These are phyloP conservation scores for Coemansia sp. DNA, from an alignment of 192 early-diverging fungal genomes.

Conservation along the genomic window DNA sequence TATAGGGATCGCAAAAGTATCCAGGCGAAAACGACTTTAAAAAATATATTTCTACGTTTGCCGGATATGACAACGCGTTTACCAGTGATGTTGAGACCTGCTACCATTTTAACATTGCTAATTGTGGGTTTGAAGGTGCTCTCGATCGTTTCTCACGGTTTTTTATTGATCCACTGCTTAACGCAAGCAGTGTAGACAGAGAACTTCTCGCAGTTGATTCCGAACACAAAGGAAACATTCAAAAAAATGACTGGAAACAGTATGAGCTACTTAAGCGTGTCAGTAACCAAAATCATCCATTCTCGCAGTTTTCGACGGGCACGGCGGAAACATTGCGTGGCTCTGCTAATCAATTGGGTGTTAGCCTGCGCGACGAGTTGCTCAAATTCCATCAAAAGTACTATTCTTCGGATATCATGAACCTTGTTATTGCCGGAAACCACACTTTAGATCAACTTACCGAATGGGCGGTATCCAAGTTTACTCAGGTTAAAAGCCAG, in stretches of 20 bases:
- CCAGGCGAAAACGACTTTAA: conserved; percentile 64
- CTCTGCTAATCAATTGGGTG: conserved; percentile 38
- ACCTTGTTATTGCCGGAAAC: conserved; percentile 77
- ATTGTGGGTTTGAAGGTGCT: conserved; percentile 54
- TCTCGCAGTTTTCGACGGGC: conserved; percentile 79
- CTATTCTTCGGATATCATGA: conserved; percentile 94
- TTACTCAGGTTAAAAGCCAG: conserved; percentile 72
- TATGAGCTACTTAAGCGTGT: not conserved
- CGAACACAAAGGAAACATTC: conserved; percentile 84
- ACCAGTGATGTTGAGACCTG: conserved; percentile 24
- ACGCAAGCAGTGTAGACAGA: conserved; percentile 72
- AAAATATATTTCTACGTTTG: conserved; percentile 18
- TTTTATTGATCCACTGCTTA: conserved; percentile 86
- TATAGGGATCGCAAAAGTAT: conserved; percentile 62
- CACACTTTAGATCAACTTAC: conserved; percentile 72
- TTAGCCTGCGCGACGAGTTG: conserved; percentile 75
- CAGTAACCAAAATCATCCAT: conserved; percentile 68
- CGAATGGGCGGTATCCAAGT: conserved; percentile 74
- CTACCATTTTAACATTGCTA: conserved; percentile 26
- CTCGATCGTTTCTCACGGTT: conserved; percentile 81
- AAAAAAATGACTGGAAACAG: conserved; percentile 62
- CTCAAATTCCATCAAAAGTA: conserved; percentile 78
- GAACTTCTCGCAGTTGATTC: conserved; percentile 91
- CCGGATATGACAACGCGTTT: conserved; percentile 33
- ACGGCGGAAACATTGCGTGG: conserved; percentile 75